These are phyloP conservation scores for Botrytis medusae DNA, from an alignment of 2,329 filamentous ascomycete genomes.

Conservation along the genomic window DNA sequence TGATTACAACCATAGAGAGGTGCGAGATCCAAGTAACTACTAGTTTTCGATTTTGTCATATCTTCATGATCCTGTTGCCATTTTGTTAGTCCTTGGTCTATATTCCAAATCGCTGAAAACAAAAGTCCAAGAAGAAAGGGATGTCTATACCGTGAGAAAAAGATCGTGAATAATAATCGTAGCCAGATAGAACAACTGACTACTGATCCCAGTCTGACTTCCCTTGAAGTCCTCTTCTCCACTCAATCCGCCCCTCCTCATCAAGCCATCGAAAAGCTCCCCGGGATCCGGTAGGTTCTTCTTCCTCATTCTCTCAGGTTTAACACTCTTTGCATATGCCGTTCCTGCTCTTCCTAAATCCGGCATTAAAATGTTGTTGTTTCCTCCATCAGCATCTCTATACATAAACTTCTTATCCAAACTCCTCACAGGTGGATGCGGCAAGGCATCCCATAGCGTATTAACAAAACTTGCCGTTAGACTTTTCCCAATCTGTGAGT, in stretches of 20 bases:
- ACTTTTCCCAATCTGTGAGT: constrained; percentile 5
- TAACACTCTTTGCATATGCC: constrained; percentile 63
- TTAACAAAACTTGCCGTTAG: constrained; percentile 67
- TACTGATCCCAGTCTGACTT: constrained; percentile 47
- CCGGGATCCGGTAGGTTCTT: constrained; percentile 62
- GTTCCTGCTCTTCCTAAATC: constrained; percentile 65
- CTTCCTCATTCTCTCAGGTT: constrained; percentile 57
- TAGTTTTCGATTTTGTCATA: constrained; percentile 14
- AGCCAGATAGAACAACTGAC: constrained; percentile 49
- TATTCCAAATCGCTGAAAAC: neutral
- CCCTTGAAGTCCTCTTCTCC: neutral
- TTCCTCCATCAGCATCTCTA: constrained; percentile 62
- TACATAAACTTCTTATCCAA: constrained; percentile 63
- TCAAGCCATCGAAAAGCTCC: constrained; percentile 56
- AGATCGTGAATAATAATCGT: constrained; percentile 54
- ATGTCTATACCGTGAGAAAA: constrained; percentile 38
- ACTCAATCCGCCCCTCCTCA: constrained; percentile 51
- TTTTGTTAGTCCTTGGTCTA: neutral
- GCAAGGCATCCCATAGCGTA: constrained; percentile 68
- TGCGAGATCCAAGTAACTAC: constrained; percentile 48
- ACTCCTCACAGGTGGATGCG: constrained; percentile 70
- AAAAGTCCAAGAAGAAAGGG: fast-evolving
- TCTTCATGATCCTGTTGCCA: constrained; percentile 14
- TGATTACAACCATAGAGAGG: constrained; percentile 46
- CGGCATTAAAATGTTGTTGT: constrained; percentile 52